phyloP scores from a whole-genome alignment of 1,139 yeast genomes.

The Debaryomyces coudertii region DNA sequence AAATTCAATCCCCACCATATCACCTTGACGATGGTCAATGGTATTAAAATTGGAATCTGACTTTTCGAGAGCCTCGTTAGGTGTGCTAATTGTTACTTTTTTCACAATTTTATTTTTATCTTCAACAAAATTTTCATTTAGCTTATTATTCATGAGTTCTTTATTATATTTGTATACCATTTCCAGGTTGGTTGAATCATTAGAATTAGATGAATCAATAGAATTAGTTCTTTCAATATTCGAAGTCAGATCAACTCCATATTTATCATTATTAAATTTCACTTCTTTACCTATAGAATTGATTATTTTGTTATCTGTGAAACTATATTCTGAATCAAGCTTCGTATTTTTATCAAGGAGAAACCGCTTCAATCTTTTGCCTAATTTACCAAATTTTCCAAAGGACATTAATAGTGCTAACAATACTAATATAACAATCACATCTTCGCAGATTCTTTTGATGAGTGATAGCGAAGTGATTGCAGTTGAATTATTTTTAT shows the following conservation, averaged over 20 bases:
- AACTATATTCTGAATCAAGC: not conserved
- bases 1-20: not conserved
- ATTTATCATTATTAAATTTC: not conserved
- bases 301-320: constrained; percentile 1
- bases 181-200: not conserved
- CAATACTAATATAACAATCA: constrained; percentile 42
- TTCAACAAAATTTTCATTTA: no score
- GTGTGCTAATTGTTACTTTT: constrained; percentile 36
- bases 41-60: not conserved
- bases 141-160: not conserved
- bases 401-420: constrained; percentile 32
- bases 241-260: not conserved
- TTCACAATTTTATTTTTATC: constrained; percentile 14
- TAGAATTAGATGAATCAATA: not conserved
- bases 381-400: constrained; percentile 36
- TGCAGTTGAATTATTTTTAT: constrained; percentile 8
- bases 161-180: not conserved
- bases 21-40: not conserved
- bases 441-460: constrained; percentile 52
- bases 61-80: constrained; percentile 23
- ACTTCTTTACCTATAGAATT: not conserved
- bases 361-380: constrained; percentile 21
- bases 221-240: constrained; percentile 1
- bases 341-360: constrained; percentile 19
- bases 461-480: constrained; percentile 18